Evolutionary conservation across 257 asterid species (phyloP).

Genomic region (Echites panduratus): DNA sequence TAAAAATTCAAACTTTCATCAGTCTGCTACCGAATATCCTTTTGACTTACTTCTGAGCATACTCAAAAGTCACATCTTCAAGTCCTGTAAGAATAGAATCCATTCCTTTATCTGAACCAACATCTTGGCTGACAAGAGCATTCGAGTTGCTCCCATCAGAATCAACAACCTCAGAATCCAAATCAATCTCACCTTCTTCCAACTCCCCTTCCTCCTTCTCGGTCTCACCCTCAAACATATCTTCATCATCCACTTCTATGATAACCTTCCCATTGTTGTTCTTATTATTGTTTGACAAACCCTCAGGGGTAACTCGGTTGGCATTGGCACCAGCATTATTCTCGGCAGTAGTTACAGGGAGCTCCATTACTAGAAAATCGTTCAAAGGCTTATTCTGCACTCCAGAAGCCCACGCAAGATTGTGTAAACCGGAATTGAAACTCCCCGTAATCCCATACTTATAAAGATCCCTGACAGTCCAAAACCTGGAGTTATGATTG

Average conservation of each 20-base stretch:
- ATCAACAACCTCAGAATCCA: constrained; percentile 59
- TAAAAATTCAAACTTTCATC: neutral
- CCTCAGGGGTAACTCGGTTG: neutral
- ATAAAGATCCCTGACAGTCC: constrained; percentile 74
- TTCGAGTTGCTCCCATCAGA: constrained; percentile 18
- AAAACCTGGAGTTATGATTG: constrained; percentile 50
- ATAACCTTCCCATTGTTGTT: constrained; percentile 34
- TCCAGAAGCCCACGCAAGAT: constrained; percentile 96
- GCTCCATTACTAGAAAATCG: constrained; percentile 59
- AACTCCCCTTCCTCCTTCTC: constrained; percentile 85
- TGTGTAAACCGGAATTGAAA: constrained; percentile 61
- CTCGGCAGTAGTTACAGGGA: constrained; percentile 16
- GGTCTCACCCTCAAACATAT: neutral
- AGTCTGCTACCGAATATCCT: neutral
- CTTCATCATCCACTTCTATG: constrained; percentile 53
- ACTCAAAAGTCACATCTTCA: constrained; percentile 40
- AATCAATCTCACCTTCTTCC: constrained; percentile 99
- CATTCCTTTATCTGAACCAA: constrained; percentile 28
- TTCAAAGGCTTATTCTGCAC: constrained; percentile 85
- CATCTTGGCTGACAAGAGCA: constrained; percentile 17
- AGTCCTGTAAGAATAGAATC: constrained; percentile 48
- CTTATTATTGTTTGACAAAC: constrained; percentile 19
- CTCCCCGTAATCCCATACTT: constrained; percentile 57
- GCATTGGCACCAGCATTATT: constrained; percentile 5
- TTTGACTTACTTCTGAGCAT: constrained; percentile 50